Conservation (phyloP, 2,329 filamentous ascomycete species). For the Epichloe baconii region DNA sequence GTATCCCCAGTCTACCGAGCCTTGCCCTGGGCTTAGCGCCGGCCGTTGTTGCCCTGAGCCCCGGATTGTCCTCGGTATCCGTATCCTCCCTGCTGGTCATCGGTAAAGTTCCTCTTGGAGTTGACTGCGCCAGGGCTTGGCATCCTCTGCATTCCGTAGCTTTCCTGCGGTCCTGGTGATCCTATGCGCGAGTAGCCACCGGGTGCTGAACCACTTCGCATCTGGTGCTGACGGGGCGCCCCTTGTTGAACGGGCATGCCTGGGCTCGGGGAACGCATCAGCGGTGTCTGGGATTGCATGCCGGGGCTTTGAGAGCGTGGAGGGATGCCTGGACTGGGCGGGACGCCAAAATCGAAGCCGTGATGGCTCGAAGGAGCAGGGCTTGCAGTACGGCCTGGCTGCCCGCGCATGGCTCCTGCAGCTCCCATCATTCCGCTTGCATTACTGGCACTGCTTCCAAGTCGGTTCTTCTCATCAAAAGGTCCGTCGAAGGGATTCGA, state of each 20-base stretch:
- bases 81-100: conserved; percentile 1
- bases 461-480: conserved; percentile 5
- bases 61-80: conserved; percentile 4
- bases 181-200: conserved; percentile 4
- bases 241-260: neutral
- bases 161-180: conserved; percentile 7
- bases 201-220: conserved; percentile 5
- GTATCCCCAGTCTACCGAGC: neutral
- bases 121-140: conserved; percentile 7
- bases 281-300: neutral
- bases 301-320: conserved; percentile 4
- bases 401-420: neutral
- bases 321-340: conserved; percentile 2
- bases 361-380: conserved; percentile 7
- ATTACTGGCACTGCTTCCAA: conserved; percentile 5
- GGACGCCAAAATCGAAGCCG: conserved; percentile 9
- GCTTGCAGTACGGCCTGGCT: conserved; percentile 4
- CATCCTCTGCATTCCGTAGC: conserved; percentile 6
- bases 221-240: conserved; percentile 2
- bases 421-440: conserved; percentile 7
- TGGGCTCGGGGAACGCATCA: conserved; percentile 1
- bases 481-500: conserved; percentile 6
- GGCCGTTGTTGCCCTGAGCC: neutral
- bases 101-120: conserved; percentile 8
- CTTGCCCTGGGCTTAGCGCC: neutral